phyloP scores from a whole-genome alignment of 495 filamentous ascomycete species.

The Annulohypoxylon stygium region DNA sequence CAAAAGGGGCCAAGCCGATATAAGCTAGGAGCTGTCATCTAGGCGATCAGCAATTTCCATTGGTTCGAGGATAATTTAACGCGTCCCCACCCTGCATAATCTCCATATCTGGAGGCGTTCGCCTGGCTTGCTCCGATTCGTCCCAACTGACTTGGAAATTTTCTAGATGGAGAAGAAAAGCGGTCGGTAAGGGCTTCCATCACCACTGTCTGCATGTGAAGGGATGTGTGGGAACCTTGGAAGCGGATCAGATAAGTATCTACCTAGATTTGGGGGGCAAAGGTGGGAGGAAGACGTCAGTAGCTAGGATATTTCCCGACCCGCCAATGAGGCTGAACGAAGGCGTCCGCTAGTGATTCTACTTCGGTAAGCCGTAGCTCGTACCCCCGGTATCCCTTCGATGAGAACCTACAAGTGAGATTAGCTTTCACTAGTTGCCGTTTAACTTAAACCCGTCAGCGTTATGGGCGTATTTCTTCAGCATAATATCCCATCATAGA shows the following conservation, averaged over 20 bases:
- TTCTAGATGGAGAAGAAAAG: not conserved
- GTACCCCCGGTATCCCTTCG: not conserved
- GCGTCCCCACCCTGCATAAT: not conserved
- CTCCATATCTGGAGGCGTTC: not conserved
- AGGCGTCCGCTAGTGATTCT: constrained; percentile 25
- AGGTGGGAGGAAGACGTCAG: not conserved
- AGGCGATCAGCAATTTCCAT: constrained; percentile 34
- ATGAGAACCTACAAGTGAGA: not conserved
- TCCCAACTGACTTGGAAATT: not conserved
- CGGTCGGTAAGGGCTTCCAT: not conserved
- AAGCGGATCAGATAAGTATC: not conserved
- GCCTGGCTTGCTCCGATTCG: constrained; percentile 21
- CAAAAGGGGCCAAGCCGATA: constrained; percentile 32
- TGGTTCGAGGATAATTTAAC: constrained; percentile 22
- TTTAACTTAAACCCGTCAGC: constrained; percentile 25
- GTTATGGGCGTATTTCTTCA: constrained; percentile 26
- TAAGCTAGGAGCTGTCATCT: constrained; percentile 31
- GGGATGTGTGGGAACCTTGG: constrained; percentile 2
- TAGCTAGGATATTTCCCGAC: constrained; percentile 13
- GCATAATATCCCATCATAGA: not conserved
- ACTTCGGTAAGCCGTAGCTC: not conserved
- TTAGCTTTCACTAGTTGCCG: not conserved
- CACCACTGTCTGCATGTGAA: constrained; percentile 19
- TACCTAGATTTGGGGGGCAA: not conserved
- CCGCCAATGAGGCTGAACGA: constrained; percentile 39